Conservation (phyloP, 352 stramenopile genomes). For the Bremia lactucae region DNA sequence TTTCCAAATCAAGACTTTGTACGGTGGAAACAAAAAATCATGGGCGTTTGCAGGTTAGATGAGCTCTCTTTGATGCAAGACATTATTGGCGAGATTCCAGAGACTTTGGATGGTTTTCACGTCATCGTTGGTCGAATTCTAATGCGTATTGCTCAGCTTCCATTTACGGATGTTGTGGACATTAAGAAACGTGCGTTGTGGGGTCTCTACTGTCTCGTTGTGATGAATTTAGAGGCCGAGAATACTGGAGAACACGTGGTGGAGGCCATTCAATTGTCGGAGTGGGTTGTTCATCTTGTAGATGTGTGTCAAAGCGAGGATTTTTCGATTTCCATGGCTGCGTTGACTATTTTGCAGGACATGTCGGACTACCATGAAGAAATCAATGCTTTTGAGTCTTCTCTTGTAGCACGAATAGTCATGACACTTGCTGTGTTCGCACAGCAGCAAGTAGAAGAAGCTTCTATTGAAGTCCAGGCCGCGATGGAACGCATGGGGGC, state of each 20-base stretch:
- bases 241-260: constrained; percentile 19
- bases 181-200: constrained; percentile 79
- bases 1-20: constrained; percentile 72
- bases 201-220: constrained; percentile 66
- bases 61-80: constrained; percentile 26
- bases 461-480: constrained; percentile 76
- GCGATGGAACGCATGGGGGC: constrained; percentile 49
- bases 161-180: constrained; percentile 59
- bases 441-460: constrained; percentile 81
- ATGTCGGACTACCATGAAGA: constrained; percentile 64
- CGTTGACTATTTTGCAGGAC: constrained; percentile 68
- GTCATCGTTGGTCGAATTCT: constrained; percentile 62
- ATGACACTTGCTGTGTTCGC: constrained; percentile 81
- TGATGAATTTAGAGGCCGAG: constrained; percentile 47
- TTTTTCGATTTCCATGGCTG: constrained; percentile 70
- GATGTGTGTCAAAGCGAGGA: constrained; percentile 64
- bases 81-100: constrained; percentile 60
- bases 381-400: constrained; percentile 56
- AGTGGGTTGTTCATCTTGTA: constrained; percentile 77
- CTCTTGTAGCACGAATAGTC: constrained; percentile 67
- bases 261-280: constrained; percentile 38
- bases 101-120: constrained; percentile 57
- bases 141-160: constrained; percentile 60
- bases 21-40: constrained; percentile 67
- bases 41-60: constrained; percentile 26